A percentile compares a stretch with the other conserved stretches of the same genome.
Conservation (phyloP, 768 basidiomycete species). For the Xerocomellus dryophilus region DNA sequence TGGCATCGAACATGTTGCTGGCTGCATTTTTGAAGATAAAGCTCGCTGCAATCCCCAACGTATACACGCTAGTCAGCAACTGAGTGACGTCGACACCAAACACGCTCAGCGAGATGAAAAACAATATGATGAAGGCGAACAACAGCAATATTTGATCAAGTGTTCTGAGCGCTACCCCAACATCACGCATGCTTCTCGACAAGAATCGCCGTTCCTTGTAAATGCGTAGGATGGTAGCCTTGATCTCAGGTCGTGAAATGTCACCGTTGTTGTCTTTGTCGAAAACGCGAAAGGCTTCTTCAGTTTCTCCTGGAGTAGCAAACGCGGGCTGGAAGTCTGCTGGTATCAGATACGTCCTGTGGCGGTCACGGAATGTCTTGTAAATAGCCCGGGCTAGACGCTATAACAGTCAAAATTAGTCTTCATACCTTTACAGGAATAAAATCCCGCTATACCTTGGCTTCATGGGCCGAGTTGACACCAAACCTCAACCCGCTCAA, state of each 20-base stretch:
- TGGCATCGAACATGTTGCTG: slow-evolving; percentile 70
- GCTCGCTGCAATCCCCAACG: slow-evolving; percentile 68
- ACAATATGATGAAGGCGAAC: slow-evolving; percentile 60
- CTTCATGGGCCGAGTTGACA: slow-evolving; percentile 58
- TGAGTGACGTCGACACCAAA: slow-evolving; percentile 66
- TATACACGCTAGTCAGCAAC: slow-evolving; percentile 69
- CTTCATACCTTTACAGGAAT: not conserved
- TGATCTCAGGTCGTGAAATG: slow-evolving; percentile 72
- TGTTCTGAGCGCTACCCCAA: slow-evolving; percentile 60
- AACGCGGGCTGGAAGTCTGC: slow-evolving; percentile 72
- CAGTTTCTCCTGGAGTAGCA: slow-evolving; percentile 49
- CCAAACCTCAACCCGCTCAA: slow-evolving; percentile 47
- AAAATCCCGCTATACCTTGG: slow-evolving; percentile 46
- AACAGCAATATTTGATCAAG: slow-evolving; percentile 62
- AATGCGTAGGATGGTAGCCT: slow-evolving; percentile 59
- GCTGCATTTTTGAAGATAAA: slow-evolving; percentile 80
- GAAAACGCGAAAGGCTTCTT: slow-evolving; percentile 70
- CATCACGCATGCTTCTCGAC: slow-evolving; percentile 74
- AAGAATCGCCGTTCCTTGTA: slow-evolving; percentile 80
- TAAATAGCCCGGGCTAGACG: slow-evolving; percentile 68
- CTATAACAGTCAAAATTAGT: slow-evolving; percentile 31
- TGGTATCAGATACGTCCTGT: slow-evolving; percentile 59
- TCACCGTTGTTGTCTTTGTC: slow-evolving; percentile 78
- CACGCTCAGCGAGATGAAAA: slow-evolving; percentile 71
- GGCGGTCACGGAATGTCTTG: slow-evolving; percentile 53